Percentiles rank a stretch among this genome's conserved stretches.
phyloP scores from a whole-genome alignment of 2,329 filamentous ascomycete genomes.

The Emergomyces pasteurianus region DNA sequence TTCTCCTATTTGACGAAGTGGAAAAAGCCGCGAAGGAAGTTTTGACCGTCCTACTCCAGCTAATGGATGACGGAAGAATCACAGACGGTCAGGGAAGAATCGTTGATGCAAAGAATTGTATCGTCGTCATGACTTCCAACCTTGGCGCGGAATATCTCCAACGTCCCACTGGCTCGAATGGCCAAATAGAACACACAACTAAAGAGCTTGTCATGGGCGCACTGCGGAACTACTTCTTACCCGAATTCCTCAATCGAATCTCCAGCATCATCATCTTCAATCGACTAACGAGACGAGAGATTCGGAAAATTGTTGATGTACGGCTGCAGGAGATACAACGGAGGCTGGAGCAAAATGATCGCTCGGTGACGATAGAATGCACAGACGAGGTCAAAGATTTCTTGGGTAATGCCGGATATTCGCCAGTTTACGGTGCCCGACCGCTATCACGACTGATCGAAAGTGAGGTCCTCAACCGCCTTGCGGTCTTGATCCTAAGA shows the following conservation, averaged over 20 bases:
- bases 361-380: slow-evolving; percentile 75
- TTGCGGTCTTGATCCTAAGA: slow-evolving; percentile 83
- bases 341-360: slow-evolving; percentile 70
- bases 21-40: slow-evolving; percentile 98
- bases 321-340: slow-evolving; percentile 82
- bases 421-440: slow-evolving; percentile 84
- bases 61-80: slow-evolving; percentile 98
- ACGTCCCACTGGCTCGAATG: slow-evolving; percentile 64
- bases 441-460: slow-evolving; percentile 85
- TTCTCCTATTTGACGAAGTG: slow-evolving; percentile 93
- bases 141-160: slow-evolving; percentile 88
- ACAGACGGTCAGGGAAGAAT: slow-evolving; percentile 94
- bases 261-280: slow-evolving; percentile 97
- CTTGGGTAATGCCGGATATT: slow-evolving; percentile 82
- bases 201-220: slow-evolving; percentile 82
- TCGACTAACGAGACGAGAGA: slow-evolving; percentile 77
- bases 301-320: slow-evolving; percentile 89
- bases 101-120: slow-evolving; percentile 93
- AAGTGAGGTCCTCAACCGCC: slow-evolving; percentile 87
- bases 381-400: slow-evolving; percentile 83
- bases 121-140: slow-evolving; percentile 99
- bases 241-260: slow-evolving; percentile 98
- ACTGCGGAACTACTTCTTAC: slow-evolving; percentile 90
- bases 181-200: slow-evolving; percentile 74
- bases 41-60: slow-evolving; percentile 90